Evolutionary conservation across 208 protist genomes (phyloP).

Genomic region (Herpetomonas samuelpessoai): DNA sequence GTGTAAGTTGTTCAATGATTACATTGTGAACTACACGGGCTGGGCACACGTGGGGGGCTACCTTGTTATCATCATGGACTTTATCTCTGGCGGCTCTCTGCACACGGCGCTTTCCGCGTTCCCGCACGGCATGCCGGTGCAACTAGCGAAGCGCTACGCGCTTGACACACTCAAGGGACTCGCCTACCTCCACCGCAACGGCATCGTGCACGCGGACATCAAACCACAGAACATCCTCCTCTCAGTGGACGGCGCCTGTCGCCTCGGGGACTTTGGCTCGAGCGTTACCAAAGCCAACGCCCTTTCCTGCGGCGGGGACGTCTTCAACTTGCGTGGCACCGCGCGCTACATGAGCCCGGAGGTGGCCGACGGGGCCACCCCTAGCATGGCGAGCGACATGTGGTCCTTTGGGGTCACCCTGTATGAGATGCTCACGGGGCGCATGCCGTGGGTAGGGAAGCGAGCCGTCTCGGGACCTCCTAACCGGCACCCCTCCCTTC

Average conservation of each 20-base stretch:
- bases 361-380: slow-evolving; percentile 37
- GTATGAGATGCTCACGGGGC: slow-evolving; percentile 62
- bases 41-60: slow-evolving; percentile 27
- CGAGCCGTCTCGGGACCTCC: too few species aligned
- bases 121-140: slow-evolving; percentile 32
- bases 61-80: slow-evolving; percentile 79
- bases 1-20: slow-evolving; percentile 38
- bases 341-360: slow-evolving; percentile 73
- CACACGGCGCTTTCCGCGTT: slow-evolving; percentile 48
- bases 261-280: slow-evolving; percentile 91
- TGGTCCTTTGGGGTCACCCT: slow-evolving; percentile 74
- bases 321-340: slow-evolving; percentile 49
- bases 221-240: slow-evolving; percentile 91
- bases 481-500: not conserved
- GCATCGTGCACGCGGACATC: slow-evolving; percentile 82
- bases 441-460: slow-evolving; percentile 44
- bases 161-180: slow-evolving; percentile 61
- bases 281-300: slow-evolving; percentile 44
- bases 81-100: slow-evolving; percentile 79
- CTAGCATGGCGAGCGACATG: slow-evolving; percentile 54
- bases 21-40: slow-evolving; percentile 46
- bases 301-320: slow-evolving; percentile 19
- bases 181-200: slow-evolving; percentile 68
- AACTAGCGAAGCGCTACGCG: slow-evolving; percentile 43
- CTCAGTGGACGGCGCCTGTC: slow-evolving; percentile 60